Evolutionary conservation across 2,329 filamentous ascomycete genomes (phyloP), one percentile per base, ranked within the genome.

Genomic region (Aspergillus tubingensis): DNA sequence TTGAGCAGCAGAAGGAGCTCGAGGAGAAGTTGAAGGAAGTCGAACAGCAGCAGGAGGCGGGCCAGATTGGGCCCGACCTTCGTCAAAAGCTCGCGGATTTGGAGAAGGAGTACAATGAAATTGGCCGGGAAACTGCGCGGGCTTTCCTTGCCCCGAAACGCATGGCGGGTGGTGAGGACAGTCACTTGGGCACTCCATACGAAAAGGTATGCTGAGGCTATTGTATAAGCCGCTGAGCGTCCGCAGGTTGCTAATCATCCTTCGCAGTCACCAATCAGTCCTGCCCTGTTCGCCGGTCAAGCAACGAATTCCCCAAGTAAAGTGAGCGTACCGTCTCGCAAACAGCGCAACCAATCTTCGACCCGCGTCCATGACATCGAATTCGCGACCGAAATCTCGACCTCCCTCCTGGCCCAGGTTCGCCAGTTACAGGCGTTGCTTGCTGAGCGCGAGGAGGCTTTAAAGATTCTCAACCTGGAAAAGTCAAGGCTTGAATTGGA

Each of bases 301-400:
- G 91, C 91, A 47, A 90, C 89, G 8, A 89, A 87, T 60, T 97
- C 94, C 23, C 94, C 94, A 2, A 92, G 91, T 47, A 99, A 98
- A 79, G 83, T 96, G 64, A 90, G 85, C 69, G 91, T 95, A 8
- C 92, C 92, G 1, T 94, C 91, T 67, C 87, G 94, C 67, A 95
- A 93, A 74, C 86, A 95, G 73, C 86, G 95, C 58, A 98, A 98
- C 68, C 94, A 97, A 73, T 91, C 91, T 2, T 86, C 90, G 8
- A 95, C 88, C 72, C 88, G 93, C 54, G 89, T 96, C 11, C 92
- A 98, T 74, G 95, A 99, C 72, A 96, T 99, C 72, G 92, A 97
- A 69, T 96, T 99, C 72, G 95, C 94, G n/a, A 93, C 95, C 54
- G 94, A 99, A 73, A 97, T 99, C 70, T 97, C 92, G 72, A 96